A percentile compares a stretch with the other conserved stretches of the same genome.
Conservation (phyloP, 495 filamentous ascomycete genomes). For the Aspergillus asperescens region DNA sequence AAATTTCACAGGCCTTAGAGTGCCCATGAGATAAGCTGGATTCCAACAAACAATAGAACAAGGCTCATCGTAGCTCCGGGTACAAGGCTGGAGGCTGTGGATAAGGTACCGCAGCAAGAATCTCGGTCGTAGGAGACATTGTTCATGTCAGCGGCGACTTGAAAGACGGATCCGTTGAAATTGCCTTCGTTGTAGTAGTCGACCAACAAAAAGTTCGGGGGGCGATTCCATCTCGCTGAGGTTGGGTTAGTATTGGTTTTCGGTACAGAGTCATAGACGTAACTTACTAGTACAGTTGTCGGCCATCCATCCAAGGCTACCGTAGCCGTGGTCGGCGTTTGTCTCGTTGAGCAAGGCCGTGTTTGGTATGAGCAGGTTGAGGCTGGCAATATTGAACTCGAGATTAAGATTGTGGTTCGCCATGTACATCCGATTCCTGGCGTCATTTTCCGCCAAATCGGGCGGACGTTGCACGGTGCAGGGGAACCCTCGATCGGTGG, state of each 20-base stretch:
- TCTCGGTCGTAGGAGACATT: slow-evolving; percentile 69
- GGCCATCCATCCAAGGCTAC: slow-evolving; percentile 67
- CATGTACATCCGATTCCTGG: slow-evolving; percentile 67
- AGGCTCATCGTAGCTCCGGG: slow-evolving; percentile 20
- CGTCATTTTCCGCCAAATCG: slow-evolving; percentile 45
- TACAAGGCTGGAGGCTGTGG: slow-evolving; percentile 25
- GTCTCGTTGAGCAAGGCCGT: slow-evolving; percentile 59
- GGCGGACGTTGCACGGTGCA: slow-evolving; percentile 59
- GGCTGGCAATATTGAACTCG: slow-evolving; percentile 56
- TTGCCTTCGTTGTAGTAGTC: slow-evolving; percentile 79
- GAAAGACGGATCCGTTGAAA: slow-evolving; percentile 78
- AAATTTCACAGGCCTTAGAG: slow-evolving; percentile 22
- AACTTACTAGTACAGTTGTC: slow-evolving; percentile 59
- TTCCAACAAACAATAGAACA: slow-evolving; percentile 23
- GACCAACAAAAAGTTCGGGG: slow-evolving; percentile 83
- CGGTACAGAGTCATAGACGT: neutral
- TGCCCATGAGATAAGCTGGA: slow-evolving; percentile 22
- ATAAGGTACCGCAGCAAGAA: slow-evolving; percentile 61
- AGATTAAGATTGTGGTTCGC: slow-evolving; percentile 90
- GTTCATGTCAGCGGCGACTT: slow-evolving; percentile 81
- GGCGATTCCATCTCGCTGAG: slow-evolving; percentile 55
- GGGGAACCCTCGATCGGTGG: slow-evolving; percentile 53
- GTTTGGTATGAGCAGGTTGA: slow-evolving; percentile 69
- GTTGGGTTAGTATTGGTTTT: slow-evolving; percentile 15
- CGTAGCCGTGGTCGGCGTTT: slow-evolving; percentile 58